Evolutionary conservation across 2,329 filamentous ascomycete genomes (phyloP), one percentile per base, ranked within the genome.

Genomic region (Beauveria rudraprayagi): DNA sequence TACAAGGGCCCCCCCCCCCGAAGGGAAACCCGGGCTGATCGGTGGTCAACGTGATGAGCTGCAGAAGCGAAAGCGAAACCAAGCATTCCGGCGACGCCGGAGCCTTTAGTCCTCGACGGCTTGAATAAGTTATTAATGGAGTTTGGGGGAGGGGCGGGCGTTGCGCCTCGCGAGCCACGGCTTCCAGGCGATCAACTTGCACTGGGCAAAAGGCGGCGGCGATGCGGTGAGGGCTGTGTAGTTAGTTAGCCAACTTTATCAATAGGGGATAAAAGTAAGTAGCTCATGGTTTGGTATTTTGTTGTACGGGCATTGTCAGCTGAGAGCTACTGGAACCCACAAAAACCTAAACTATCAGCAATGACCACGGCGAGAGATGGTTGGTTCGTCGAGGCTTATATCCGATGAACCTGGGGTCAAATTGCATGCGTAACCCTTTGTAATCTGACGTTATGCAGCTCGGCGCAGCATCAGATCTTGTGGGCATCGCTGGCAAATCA

Each of bases 371-470:
- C 11, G 41, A 46, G 37, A 5, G 30, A 48, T 48, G 10, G 44
- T 30, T 48, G 55, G 17, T 40, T 28, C 55, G 43, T 48, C 28
- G 19, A 47, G 46, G 46, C 40, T 60, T 52, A 60, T 60, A 60
- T 52, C 56, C 56, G 56, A 56, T 50, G 24, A 43, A 47, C 51
- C 56, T 41, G 56, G 56, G 56, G 56, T 52, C 46, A 43, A 55
- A 37, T 48, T 56, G 41, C 19, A 41, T 19, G 44, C 48, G 55
- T 50, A 26, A 57, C 57, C 14, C 56, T 26, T 30, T 30, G 52
- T 56, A 56, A 61, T 61, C 51, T 61, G 37, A 52, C 51, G 51
- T 37, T 10, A 61, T 61, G 52, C 51, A 55, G 34, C 43, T 50
- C 50, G 37, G 24, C 52, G 52, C 52, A 44, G 37, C 56, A 59